Evolutionary conservation across 495 filamentous ascomycete species (phyloP), one percentile per base, ranked within the genome.

Genomic region (Hypomontagnella submonticulosa): DNA sequence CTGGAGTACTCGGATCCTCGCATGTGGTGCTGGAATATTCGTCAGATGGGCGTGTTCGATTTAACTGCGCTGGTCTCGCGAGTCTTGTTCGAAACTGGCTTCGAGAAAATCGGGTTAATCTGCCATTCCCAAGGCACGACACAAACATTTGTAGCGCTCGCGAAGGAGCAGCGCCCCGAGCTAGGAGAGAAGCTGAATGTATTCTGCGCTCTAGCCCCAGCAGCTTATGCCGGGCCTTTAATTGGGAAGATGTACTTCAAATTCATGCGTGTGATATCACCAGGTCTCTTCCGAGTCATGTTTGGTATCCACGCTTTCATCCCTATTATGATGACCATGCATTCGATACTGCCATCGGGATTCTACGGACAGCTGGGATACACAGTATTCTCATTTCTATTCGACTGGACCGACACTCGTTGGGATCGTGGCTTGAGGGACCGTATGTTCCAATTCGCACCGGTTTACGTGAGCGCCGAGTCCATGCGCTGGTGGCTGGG

Each of bases 11-110:
- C 78, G 13, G 94, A 98, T 70, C 94, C 94, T 4, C 85, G 93
- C 15, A 97, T 98, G 92, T 98, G 94, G 94, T 85, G 89, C 9
- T 98, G 94, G 94, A 97, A 96, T 69, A 96, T 97, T 56, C 86
- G 91, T 0, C 92, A 97, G 76, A 94, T 97, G 87, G 95, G 94
- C 11, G 88, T 91, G 0, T 85, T 96, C 61, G 94, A 98, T 73
- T 84, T 98, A n/a, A 83, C 95, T 1, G 92, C 93, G 0, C 82
- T 97, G n/a, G 83, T 93, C 11, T 89, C 90, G 8, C 90, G 91
- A 13, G 91, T 97, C 4, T 80, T 97, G 0, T 84, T 80, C 53
- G 89, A 95, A 72, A 97, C 94, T 0, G 88, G 88, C 1, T 97
- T 97, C 73, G 80, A 84, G 30, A 96, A 94, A 66, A 75, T 96